A percentile compares a stretch with the other conserved stretches of the same genome.
Evolutionary conservation across 177 flowering plant genomes (phyloP).

Genomic region (Vitis hybrid): DNA sequence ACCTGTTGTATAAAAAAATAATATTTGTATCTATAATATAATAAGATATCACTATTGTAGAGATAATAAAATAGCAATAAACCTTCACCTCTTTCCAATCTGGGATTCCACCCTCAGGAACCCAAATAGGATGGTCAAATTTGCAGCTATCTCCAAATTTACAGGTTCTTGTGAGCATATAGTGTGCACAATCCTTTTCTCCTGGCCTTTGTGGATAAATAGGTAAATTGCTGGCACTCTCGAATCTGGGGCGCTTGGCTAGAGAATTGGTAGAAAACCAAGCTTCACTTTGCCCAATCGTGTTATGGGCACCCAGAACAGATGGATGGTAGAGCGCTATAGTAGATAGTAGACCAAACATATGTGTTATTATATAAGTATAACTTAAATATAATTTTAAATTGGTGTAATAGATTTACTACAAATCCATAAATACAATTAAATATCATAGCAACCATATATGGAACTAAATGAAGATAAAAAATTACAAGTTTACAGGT

Average conservation of each 20-base stretch:
- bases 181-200: constrained; percentile 96
- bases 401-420: constrained; percentile 12
- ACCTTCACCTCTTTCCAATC: constrained; percentile 99
- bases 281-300: constrained; percentile 87
- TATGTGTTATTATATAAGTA: constrained; percentile 38
- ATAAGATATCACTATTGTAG: constrained; percentile 13
- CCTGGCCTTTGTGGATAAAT: constrained; percentile 99
- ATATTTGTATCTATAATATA: constrained; percentile 11
- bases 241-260: constrained; percentile 88
- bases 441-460: constrained; percentile 1
- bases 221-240: constrained; percentile 80
- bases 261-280: constrained; percentile 76
- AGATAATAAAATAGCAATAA: constrained; percentile 27
- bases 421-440: constrained; percentile 8
- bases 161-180: constrained; percentile 99
- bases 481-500: background rate
- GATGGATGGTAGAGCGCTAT: constrained; percentile 86
- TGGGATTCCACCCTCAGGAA: constrained; percentile 99
- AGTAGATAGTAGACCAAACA: constrained; percentile 57
- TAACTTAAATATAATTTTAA: constrained; percentile 18
- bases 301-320: constrained; percentile 70
- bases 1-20: background rate
- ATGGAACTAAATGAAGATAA: background rate
- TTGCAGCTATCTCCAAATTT: constrained; percentile 98
- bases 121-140: constrained; percentile 99